Base-by-base conservation (phyloP, 208 protist species). In the Phytomonas sp. region DNA sequence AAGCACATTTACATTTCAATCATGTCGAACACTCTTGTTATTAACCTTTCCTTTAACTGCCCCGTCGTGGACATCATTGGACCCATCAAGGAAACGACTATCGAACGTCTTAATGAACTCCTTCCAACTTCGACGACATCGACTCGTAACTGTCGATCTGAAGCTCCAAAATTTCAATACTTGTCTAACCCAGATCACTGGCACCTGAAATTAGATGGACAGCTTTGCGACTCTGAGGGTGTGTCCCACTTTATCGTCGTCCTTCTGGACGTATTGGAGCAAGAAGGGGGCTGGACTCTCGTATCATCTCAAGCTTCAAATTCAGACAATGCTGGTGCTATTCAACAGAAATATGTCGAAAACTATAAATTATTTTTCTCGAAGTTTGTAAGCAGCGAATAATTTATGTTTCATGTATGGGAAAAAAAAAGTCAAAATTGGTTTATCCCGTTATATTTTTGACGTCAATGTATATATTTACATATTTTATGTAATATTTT, bases 31-130 rank as follows among this genome's bases (percentile, higher is more conserved):
- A 85, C 78, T 60, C 79, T 96, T 67, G 71, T 93, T 59, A 76
- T 96, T 46, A 89, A 91, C 71, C 70, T 94, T 61, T 81, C 87
- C 37, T 92, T 94, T 68, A 96, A 96, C 83, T 85, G 78, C 71
- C 91, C 91, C 7, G 84, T 92, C 70, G 82, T 96, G 66, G 70
- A 77, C 40, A 94, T 96, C 72, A 65, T 92, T 23, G 91, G 91
- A 31, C 91, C 88, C 6, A 80, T 96, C 2, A 90, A 92, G 72
- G 88, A 94, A 53, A 84, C 77, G 62, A 96, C 91, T 29, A 92
- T 96, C 75, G 88, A 94, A 0, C 79, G 83, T 11, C 78, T 96
- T 20, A 96, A 96, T 76, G 80, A 87, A 26, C 74, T 93, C 0
- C 70, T 96, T 64, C 91, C 91, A 11, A 75, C 71, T 23, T 70